Evolutionary conservation across 306 rosid genomes (phyloP), one percentile per base, ranked within the genome.

Genomic region (Prunus mongolica): DNA sequence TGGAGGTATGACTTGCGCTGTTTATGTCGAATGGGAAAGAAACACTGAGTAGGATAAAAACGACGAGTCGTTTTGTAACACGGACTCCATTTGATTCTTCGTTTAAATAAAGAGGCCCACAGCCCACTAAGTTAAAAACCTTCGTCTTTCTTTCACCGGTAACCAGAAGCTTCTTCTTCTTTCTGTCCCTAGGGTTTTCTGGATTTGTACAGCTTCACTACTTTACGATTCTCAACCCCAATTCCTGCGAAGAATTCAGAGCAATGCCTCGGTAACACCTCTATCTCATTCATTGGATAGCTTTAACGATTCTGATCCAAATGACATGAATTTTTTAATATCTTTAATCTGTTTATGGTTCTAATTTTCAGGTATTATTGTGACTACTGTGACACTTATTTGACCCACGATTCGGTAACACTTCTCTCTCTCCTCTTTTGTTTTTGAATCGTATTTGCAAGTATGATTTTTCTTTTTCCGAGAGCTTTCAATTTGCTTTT

Each of bases 381-480:
- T 71, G 98, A 93, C 57, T 93, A 91, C 79, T 93, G 98, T 30
- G 97, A 93, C 71, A 93, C 98, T 22, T 93, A 93, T 64, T 75
- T 91, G 67, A 93, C 96, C 58, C 98, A 93, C 69, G 98, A 93
- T 81, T 93, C 95, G 62, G 98, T 93, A 86, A 78, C 77, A 15
- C 28, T 19, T 54, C 8, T 34, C 8, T 34, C 67, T 4, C 3
- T 25, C 56, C 51, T 22, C 4, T 14, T 28, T 58, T 24, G 12
- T 51, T 51, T 27, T 34, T 20, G 51, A 12, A 15, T 56, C 11
- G 25, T 12, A 27, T 73, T 44, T 73, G 12, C 14, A 47, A 3
- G 46, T 25, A 2, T 45, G 68, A 12, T 24, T 41, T 41, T 47
- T 3, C 14, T 32, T 10, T 56, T 47, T 27, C 7, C 46, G 1